A percentile compares a stretch with the other conserved stretches of the same genome.
These are phyloP conservation scores for Musa balbisiana DNA, from an alignment of 202 grass and related monocot genomes.

Conservation along the genomic window DNA sequence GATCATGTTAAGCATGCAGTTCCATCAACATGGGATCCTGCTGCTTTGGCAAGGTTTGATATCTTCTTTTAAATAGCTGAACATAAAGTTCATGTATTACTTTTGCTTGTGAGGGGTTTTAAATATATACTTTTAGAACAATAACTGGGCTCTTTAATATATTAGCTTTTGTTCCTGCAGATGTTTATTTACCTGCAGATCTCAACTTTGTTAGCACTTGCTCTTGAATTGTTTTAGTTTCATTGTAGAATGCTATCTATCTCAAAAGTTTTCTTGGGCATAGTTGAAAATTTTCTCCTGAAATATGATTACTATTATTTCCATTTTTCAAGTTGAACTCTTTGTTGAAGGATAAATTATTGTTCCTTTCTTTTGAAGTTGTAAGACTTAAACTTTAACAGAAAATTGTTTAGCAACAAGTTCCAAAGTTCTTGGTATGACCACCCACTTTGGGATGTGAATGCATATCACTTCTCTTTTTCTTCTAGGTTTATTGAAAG, in stretches of 20 bases:
- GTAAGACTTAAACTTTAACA: not conserved
- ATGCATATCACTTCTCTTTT: not conserved
- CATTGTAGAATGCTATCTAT: too few species aligned
- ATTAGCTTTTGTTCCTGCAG: not conserved
- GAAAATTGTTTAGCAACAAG: too few species aligned
- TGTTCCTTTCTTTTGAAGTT: not conserved
- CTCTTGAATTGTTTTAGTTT: not conserved
- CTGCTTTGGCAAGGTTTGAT: conserved; percentile 65
- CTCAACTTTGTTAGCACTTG: not conserved
- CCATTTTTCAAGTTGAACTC: not conserved
- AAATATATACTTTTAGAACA: not conserved
- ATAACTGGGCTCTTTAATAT: not conserved
- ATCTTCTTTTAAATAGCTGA: not conserved
- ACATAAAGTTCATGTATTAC: not conserved
- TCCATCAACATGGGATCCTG: conserved; percentile 85
- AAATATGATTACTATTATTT: not conserved
- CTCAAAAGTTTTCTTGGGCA: not conserved
- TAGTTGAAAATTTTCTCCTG: not conserved
- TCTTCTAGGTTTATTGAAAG: conserved; percentile 76
- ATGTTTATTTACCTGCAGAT: not conserved
- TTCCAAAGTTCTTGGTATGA: too few species aligned
- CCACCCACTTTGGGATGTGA: not conserved
- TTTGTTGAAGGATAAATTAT: not conserved
- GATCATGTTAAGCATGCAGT: conserved; percentile 82
- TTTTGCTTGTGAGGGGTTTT: not conserved